Percentiles rank a stretch among this genome's conserved stretches.
Conservation (phyloP, 345 rosid species). For the Eucalyptus marginata region DNA sequence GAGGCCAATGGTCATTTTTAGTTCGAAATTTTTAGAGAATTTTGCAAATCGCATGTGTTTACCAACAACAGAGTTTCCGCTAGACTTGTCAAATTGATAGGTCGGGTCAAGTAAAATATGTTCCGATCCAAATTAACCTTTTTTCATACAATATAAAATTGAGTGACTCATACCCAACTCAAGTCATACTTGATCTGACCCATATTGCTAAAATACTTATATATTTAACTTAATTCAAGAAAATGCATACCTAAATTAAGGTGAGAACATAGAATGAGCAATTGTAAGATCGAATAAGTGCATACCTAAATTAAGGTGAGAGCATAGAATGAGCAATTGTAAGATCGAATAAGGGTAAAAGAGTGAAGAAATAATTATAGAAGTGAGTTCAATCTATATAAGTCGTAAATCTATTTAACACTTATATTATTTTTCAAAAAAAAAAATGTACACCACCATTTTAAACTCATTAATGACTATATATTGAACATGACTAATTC, state of each 20-base stretch:
- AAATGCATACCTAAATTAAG: background rate
- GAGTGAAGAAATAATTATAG: too few relatives aligned
- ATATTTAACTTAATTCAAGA: too few relatives aligned
- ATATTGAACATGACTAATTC: background rate
- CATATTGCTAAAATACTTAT: accelerated
- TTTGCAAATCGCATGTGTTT: background rate
- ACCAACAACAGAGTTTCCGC: background rate
- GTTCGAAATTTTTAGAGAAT: too few relatives aligned
- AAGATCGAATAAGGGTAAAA: background rate
- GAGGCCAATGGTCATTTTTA: background rate
- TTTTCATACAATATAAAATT: too few relatives aligned
- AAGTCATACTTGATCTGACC: accelerated
- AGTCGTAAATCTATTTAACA: accelerated
- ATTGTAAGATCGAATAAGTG: background rate
- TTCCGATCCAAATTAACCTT: too few relatives aligned
- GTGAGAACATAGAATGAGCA: too few relatives aligned
- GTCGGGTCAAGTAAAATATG: accelerated
- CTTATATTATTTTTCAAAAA: too few relatives aligned
- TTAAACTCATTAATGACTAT: background rate
- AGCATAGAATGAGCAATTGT: too few relatives aligned
- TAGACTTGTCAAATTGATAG: background rate
- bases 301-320: background rate
- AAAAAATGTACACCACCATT: background rate
- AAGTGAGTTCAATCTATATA: background rate
- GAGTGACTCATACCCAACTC: accelerated